Conservation (phyloP, 2,329 filamentous ascomycete genomes). For the Ilyonectria mors-panacis region DNA sequence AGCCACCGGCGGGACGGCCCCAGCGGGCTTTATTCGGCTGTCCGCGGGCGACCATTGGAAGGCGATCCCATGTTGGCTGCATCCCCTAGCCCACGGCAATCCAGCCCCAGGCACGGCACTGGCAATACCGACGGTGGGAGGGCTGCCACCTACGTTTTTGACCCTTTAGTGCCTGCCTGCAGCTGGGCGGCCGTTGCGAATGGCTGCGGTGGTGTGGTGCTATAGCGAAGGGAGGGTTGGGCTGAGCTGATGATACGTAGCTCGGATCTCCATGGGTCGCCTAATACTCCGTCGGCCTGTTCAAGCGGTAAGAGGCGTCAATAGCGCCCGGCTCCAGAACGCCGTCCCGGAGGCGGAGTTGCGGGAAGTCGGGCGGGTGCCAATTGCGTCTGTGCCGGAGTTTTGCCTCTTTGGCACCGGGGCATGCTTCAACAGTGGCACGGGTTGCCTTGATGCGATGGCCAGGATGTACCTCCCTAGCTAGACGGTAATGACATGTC, state of each 20-base stretch:
- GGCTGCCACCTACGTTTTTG: background rate
- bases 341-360: conserved; percentile 13
- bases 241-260: background rate
- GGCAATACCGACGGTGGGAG: background rate
- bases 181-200: background rate
- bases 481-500: conserved; percentile 7
- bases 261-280: background rate
- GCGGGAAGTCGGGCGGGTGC: conserved; percentile 1
- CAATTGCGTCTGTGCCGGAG: background rate
- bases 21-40: background rate
- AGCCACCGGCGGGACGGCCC: background rate
- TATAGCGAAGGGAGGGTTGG: background rate
- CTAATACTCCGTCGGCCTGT: background rate
- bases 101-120: background rate
- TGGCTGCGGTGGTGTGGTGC: background rate
- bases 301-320: background rate
- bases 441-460: conserved; percentile 10
- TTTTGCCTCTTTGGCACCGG: background rate
- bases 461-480: background rate
- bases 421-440: background rate
- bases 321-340: background rate
- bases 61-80: background rate
- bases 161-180: background rate
- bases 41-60: background rate
- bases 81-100: background rate